A percentile compares a stretch with the other conserved stretches of the same genome.
Evolutionary conservation across 768 basidiomycete species (phyloP).

Genomic region (Boletales sp.): DNA sequence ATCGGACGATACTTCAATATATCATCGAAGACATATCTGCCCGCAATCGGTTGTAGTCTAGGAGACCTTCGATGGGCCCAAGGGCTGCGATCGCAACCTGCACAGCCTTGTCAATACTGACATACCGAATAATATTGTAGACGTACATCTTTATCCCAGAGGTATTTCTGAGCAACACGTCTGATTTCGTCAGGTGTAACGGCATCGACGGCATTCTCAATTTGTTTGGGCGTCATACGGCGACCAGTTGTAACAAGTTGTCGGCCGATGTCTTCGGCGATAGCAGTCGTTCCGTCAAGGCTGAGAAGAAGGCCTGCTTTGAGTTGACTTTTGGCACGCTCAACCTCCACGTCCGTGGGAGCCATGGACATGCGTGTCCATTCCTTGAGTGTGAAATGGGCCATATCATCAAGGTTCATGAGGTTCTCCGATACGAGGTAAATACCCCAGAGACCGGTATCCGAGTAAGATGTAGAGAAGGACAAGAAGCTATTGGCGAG

Average conservation of each 20-base stretch:
- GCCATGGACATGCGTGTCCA: constrained; percentile 93
- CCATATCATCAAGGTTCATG: constrained; percentile 87
- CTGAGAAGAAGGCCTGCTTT: constrained; percentile 90
- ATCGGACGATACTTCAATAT: constrained; percentile 41
- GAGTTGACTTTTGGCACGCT: constrained; percentile 97
- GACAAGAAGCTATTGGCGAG: constrained; percentile 99
- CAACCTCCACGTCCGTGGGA: constrained; percentile 83
- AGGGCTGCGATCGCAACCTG: constrained; percentile 86
- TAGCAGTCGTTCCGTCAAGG: constrained; percentile 93
- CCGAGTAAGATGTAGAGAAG: constrained; percentile 98
- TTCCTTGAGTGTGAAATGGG: constrained; percentile 92
- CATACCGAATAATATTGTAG: constrained; percentile 24
- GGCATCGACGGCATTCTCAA: constrained; percentile 88
- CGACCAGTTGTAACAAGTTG: constrained; percentile 93
- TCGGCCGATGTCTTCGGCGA: constrained; percentile 98
- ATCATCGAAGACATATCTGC: constrained; percentile 78
- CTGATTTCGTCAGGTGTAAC: constrained; percentile 87
- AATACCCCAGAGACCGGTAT: constrained; percentile 98
- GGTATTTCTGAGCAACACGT: constrained; percentile 91
- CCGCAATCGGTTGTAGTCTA: constrained; percentile 92
- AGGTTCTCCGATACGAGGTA: constrained; percentile 96
- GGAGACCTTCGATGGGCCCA: constrained; percentile 85
- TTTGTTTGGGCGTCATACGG: constrained; percentile 87
- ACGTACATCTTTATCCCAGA: constrained; percentile 91
- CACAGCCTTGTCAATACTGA: neutral